Base-by-base conservation (phyloP, 2,329 filamentous ascomycete genomes). In the Neopestalotiopsis clavispora region DNA sequence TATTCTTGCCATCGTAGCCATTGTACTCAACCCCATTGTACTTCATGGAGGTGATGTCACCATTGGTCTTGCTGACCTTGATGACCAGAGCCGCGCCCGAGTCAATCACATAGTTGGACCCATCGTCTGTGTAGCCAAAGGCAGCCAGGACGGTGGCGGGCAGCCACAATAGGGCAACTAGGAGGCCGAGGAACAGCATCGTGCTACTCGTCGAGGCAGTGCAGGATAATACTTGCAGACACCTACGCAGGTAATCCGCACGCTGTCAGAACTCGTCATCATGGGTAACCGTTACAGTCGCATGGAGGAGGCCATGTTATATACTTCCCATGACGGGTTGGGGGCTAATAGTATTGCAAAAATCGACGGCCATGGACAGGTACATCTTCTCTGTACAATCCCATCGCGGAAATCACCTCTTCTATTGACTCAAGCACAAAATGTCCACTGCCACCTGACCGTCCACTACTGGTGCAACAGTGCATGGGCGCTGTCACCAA, bases 111-210 rank as follows among this genome's bases (percentile, higher is more conserved):
- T 80, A 82, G 69, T 80, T 79, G 45, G 73, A 77, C 30, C 76
- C 79, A 65, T 78, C 75, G 30, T 83, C 80, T 1, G 76, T 79
- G 71, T 79, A 83, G 30, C 81, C 81, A 74, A 79, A 83, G 6
- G 76, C 78, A 42, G 81, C 81, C 4, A 78, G 74, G 28, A 76
- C 80, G 49, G 70, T 72, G 12, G 75, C 73, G 38, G 72, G 75
- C 71, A 68, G 78, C 72, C 71, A 72, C 62, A 73, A 75, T 57
- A 75, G 69, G n/a, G 74, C 69, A 49, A 70, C 75, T 20, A 78
- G 62, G 23, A 75, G 65, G 4, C 73, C 69, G 28, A 79, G 61
- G 4, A 79, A 60, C 67, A 78, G 67, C 77, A 78, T 78, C 4
- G 56, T 72, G 23, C 23, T 32, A 32, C 4, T 34, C 17, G 20